These are phyloP conservation scores for Scedosporium boydii DNA, from an alignment of 2,329 filamentous ascomycete genomes.

Conservation along the genomic window DNA sequence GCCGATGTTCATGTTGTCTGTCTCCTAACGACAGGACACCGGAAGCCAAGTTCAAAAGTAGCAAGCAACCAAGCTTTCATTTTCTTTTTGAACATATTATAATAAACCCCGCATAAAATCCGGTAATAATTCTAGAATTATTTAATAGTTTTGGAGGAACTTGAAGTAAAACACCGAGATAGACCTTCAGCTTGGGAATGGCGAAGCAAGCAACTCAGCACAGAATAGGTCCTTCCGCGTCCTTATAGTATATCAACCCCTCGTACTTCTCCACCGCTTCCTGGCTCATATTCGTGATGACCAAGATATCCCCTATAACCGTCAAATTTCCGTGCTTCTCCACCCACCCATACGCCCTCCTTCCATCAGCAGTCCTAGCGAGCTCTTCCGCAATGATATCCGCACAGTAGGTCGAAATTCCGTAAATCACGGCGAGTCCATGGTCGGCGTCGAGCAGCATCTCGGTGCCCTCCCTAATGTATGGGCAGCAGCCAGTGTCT, in stretches of 20 bases:
- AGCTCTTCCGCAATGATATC: slow-evolving; percentile 15
- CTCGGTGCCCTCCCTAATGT: slow-evolving; percentile 10
- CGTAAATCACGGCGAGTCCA: slow-evolving; percentile 14
- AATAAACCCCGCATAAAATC: too few relatives aligned
- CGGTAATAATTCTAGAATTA: too few relatives aligned
- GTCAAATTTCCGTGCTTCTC: slow-evolving; percentile 13
- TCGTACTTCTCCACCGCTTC: slow-evolving; percentile 8
- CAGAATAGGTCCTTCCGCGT: not conserved
- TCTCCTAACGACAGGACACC: too few relatives aligned
- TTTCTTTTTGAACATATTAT: too few relatives aligned
- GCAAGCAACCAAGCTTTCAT: too few relatives aligned
- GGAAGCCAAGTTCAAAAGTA: too few relatives aligned
- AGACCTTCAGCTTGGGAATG: too few relatives aligned
- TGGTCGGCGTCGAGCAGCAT: slow-evolving; percentile 13
- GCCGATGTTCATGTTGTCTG: too few relatives aligned
- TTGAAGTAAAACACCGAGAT: too few relatives aligned
- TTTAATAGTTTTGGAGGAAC: too few relatives aligned
- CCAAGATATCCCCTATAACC: slow-evolving; percentile 12
- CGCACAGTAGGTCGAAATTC: slow-evolving; percentile 13
- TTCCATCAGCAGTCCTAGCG: slow-evolving; percentile 12
- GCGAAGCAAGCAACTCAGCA: not conserved
- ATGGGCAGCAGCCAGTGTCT: slow-evolving; percentile 14
- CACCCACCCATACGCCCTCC: slow-evolving; percentile 16
- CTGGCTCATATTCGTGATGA: slow-evolving; percentile 15
- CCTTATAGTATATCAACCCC: slow-evolving; percentile 1